Evolutionary conservation across 2,329 filamentous ascomycete species (phyloP).

Genomic region (Nemania abortiva): DNA sequence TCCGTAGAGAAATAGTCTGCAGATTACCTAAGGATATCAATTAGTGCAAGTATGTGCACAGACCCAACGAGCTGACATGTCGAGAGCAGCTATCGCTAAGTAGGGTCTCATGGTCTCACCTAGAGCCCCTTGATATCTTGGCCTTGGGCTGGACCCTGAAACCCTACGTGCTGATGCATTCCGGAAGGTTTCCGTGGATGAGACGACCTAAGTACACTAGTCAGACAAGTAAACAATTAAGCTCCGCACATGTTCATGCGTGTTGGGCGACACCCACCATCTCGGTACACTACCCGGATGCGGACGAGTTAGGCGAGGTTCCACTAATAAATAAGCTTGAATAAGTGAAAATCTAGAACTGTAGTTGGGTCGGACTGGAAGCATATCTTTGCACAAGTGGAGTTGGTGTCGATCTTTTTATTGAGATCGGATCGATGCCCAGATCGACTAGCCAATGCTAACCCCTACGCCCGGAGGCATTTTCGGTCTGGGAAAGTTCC

Average conservation of each 20-base stretch:
- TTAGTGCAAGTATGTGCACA: not conserved
- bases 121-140: too few relatives aligned
- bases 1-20: not conserved
- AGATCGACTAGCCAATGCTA: not conserved
- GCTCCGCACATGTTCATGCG: not conserved
- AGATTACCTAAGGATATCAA: not conserved
- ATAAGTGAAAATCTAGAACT: not conserved
- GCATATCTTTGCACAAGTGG: not conserved
- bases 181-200: not conserved
- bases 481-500: not conserved
- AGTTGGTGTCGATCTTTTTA: not conserved
- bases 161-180: not conserved
- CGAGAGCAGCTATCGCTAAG: not conserved
- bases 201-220: not conserved
- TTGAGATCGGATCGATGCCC: not conserved
- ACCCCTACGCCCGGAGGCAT: not conserved
- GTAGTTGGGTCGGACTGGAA: not conserved
- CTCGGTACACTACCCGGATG: not conserved
- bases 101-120: not conserved
- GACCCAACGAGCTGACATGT: not conserved
- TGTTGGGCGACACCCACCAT: not conserved
- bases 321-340: not conserved
- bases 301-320: not conserved
- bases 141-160: not conserved
- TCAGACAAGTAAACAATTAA: not conserved